Conservation (phyloP, 2,329 filamentous ascomycete genomes). For the Coniochaeta ligniaria region DNA sequence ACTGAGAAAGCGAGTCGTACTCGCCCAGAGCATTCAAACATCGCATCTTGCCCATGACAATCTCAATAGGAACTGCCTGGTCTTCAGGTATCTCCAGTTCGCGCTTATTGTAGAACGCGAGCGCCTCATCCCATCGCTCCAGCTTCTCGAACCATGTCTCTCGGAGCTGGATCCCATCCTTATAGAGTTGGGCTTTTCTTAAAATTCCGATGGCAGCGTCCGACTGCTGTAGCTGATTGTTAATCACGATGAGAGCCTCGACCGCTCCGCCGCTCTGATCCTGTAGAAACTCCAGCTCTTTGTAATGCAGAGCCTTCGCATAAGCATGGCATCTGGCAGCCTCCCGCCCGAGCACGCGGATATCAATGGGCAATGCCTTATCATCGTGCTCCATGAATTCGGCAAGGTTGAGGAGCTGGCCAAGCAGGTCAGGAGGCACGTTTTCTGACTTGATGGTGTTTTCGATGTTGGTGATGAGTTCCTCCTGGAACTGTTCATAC, state of each 20-base stretch:
- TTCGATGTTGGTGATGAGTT: constrained; percentile 92
- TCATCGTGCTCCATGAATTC: constrained; percentile 99
- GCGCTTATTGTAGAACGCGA: constrained; percentile 84
- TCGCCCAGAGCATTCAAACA: constrained; percentile 95
- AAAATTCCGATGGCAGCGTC: constrained; percentile 98
- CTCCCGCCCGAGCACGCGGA: constrained; percentile 86
- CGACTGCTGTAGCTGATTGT: constrained; percentile 97
- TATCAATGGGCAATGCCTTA: constrained; percentile 95
- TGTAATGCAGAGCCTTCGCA: constrained; percentile 97
- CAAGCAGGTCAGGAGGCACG: constrained; percentile 90
- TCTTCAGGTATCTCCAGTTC: constrained; percentile 60
- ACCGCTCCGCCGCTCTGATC: constrained; percentile 94
- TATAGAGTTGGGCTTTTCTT: constrained; percentile 89
- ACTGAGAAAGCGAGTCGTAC: constrained; percentile 85
- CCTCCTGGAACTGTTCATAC: constrained; percentile 94
- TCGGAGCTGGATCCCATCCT: constrained; percentile 85
- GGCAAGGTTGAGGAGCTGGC: constrained; percentile 88
- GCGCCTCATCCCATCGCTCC: constrained; percentile 94
- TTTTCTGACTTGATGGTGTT: constrained; percentile 91
- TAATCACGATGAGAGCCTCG: constrained; percentile 97
- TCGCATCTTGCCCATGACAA: constrained; percentile 99
- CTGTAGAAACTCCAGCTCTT: constrained; percentile 95
- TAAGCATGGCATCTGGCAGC: constrained; percentile 96
- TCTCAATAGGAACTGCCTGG: constrained; percentile 66
- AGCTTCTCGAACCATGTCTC: constrained; percentile 99